These are phyloP conservation scores for Colletotrichum endophyticum DNA, from an alignment of 2,329 filamentous ascomycete species.

Conservation along the genomic window DNA sequence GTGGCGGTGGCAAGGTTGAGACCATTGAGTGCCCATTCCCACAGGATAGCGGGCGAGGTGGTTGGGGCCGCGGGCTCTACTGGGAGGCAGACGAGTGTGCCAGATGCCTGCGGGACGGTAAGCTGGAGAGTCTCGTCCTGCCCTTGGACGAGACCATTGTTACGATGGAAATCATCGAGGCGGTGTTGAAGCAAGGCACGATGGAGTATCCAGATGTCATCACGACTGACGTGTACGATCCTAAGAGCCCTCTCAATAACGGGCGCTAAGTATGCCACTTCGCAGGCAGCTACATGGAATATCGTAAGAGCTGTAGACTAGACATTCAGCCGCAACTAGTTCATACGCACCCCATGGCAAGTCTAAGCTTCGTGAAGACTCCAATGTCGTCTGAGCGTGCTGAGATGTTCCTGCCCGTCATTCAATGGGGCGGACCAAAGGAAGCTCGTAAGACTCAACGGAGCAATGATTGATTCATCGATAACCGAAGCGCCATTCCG, in stretches of 20 bases:
- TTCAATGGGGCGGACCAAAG: background rate
- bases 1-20: slow-evolving; percentile 44
- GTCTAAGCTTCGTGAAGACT: background rate
- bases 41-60: slow-evolving; percentile 47
- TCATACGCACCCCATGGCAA: background rate
- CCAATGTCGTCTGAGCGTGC: background rate
- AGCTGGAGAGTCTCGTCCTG: slow-evolving; percentile 74
- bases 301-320: background rate
- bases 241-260: slow-evolving; percentile 62
- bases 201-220: slow-evolving; percentile 58
- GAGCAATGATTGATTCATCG: background rate
- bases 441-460: background rate
- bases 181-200: background rate
- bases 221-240: slow-evolving; percentile 61
- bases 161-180: background rate
- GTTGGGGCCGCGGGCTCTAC: slow-evolving; percentile 81
- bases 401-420: background rate
- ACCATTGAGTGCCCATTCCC: slow-evolving; percentile 60
- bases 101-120: slow-evolving; percentile 76
- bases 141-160: slow-evolving; percentile 70
- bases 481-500: background rate
- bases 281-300: background rate
- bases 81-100: slow-evolving; percentile 86
- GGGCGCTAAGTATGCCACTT: background rate
- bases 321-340: background rate